Conservation (phyloP, 1,284 basidiomycete species). For the Chiua sp. region DNA sequence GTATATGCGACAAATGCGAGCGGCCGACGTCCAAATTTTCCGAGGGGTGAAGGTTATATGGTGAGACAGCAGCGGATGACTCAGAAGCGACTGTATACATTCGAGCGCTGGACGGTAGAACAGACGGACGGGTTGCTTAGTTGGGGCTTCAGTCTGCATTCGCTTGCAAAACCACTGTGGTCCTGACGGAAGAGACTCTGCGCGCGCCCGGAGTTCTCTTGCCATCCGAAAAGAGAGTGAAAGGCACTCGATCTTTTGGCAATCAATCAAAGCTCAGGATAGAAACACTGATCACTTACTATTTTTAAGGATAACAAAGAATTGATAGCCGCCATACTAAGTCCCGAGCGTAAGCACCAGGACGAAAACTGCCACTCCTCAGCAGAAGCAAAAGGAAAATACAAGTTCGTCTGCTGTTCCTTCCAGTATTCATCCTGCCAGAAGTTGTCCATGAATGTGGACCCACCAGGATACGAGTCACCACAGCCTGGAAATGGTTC, state of each 20-base stretch:
- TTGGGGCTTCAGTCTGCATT: no score
- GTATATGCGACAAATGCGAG: no score
- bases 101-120: no score
- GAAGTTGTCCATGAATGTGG: conserved; percentile 1
- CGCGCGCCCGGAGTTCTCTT: not conserved
- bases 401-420: not conserved
- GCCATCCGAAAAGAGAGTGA: not conserved
- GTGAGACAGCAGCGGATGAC: not conserved
- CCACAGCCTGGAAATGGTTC: no score
- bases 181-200: not conserved
- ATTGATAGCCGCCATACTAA: not conserved
- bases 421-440: not conserved
- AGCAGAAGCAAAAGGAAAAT: not conserved
- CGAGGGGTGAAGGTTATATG: not conserved
- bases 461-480: no score
- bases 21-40: conserved; percentile 3
- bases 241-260: not conserved
- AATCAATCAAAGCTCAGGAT: no score
- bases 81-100: not conserved
- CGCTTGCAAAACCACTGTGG: no score
- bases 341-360: not conserved
- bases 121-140: no score
- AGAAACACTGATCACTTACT: not conserved
- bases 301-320: not conserved
- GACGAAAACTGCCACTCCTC: not conserved